Evolutionary conservation across 2,329 filamentous ascomycete genomes (phyloP).

Genomic region (Teratosphaeria nubilosa): DNA sequence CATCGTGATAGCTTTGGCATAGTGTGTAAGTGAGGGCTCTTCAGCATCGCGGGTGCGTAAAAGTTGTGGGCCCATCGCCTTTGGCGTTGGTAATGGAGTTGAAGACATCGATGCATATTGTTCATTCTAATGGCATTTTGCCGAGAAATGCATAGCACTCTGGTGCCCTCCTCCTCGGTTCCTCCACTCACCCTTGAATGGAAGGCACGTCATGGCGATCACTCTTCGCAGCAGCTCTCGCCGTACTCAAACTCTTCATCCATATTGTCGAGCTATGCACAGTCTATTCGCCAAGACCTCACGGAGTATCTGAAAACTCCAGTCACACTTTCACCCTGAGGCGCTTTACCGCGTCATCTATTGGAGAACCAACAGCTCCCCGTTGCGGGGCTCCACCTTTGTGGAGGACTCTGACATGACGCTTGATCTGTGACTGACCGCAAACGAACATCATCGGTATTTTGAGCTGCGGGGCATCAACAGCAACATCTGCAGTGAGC

Average conservation of each 20-base stretch:
- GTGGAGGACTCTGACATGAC: neutral
- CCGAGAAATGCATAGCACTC: too few relatives aligned
- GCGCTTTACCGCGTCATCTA: neutral
- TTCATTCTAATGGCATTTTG: too few relatives aligned
- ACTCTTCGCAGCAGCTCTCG: neutral
- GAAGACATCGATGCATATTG: too few relatives aligned
- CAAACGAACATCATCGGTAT: neutral
- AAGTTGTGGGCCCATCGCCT: too few relatives aligned
- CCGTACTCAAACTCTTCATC: neutral
- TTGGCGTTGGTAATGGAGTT: too few relatives aligned
- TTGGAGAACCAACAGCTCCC: neutral
- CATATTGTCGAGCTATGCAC: neutral
- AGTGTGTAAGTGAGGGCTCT: neutral
- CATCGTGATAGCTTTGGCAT: neutral
- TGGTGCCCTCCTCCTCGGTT: too few relatives aligned
- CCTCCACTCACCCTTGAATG: too few relatives aligned
- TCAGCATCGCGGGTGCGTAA: too few relatives aligned
- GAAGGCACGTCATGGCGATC: too few relatives aligned
- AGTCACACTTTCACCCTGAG: neutral
- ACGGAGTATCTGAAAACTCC: neutral
- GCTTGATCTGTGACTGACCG: neutral
- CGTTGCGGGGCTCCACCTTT: neutral
- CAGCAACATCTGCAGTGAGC: neutral
- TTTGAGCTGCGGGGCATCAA: neutral
- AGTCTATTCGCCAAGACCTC: neutral